Conservation (phyloP, 1,284 basidiomycete species). For the Coniophora puteana region DNA sequence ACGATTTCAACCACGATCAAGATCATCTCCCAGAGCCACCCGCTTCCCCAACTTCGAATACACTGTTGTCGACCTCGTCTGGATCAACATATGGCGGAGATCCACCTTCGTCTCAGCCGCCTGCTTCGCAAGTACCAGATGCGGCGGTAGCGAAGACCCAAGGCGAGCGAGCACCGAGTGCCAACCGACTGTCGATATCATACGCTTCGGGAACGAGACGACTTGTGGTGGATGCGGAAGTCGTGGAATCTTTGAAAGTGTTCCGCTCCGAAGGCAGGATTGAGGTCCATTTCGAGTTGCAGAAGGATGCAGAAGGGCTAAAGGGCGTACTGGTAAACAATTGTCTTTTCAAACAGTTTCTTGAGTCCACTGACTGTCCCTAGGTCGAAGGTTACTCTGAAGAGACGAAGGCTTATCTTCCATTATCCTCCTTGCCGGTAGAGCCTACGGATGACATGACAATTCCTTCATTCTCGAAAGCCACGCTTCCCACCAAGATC, state of each 20-base stretch:
- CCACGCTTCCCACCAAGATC: conserved; percentile 45
- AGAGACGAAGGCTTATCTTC: conserved; percentile 62
- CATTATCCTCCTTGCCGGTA: conserved; percentile 48
- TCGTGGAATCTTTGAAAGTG: conserved; percentile 79
- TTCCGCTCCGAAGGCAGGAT: conserved; percentile 82
- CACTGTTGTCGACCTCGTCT: conserved; percentile 45
- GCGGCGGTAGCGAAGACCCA: conserved; percentile 16
- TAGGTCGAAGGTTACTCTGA: conserved; percentile 81
- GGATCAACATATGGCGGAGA: conserved; percentile 36
- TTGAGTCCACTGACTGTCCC: conserved; percentile 11
- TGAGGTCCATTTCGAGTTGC: conserved; percentile 71
- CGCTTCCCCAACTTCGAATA: conserved; percentile 51
- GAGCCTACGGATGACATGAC: conserved; percentile 48
- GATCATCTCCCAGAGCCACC: conserved; percentile 56
- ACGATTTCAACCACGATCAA: conserved; percentile 24
- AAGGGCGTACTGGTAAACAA: conserved; percentile 71
- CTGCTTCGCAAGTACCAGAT: too few relatives aligned
- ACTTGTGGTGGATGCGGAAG: conserved; percentile 85
- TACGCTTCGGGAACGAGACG: conserved; percentile 87
- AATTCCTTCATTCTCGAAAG: conserved; percentile 64
- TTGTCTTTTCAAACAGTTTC: conserved; percentile 4
- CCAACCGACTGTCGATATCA: conserved; percentile 88
- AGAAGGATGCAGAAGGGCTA: conserved; percentile 51
- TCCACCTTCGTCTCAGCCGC: conserved; percentile 20
- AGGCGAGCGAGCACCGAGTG: conserved; percentile 54